Percentiles rank a stretch among this genome's conserved stretches.
Evolutionary conservation across 257 asterid species (phyloP).

Genomic region (Petunia axillaris): DNA sequence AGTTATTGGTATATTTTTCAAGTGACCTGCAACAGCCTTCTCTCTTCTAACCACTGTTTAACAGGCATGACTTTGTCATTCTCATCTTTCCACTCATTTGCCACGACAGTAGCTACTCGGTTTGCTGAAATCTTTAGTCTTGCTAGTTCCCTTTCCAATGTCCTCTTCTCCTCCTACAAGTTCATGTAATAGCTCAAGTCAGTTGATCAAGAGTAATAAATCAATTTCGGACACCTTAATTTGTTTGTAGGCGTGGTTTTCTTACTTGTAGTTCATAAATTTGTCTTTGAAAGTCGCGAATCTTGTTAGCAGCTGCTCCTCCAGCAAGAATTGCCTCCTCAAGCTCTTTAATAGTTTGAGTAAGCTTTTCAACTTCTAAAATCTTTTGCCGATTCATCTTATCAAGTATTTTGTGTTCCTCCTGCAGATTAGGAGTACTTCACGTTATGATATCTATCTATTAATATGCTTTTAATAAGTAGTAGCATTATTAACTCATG

Average conservation of each 20-base stretch:
- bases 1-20: background rate
- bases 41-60: constrained; percentile 94
- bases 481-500: constrained; percentile 22
- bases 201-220: constrained; percentile 2
- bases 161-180: constrained; percentile 82
- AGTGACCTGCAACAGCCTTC: constrained; percentile 70
- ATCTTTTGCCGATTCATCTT: constrained; percentile 77
- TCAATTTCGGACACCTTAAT: constrained; percentile 4
- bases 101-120: constrained; percentile 74
- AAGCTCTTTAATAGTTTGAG: constrained; percentile 76
- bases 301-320: constrained; percentile 77
- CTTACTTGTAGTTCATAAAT: constrained; percentile 69
- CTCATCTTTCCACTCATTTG: constrained; percentile 97
- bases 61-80: constrained; percentile 92
- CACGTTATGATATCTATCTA: background rate
- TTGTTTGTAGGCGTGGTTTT: background rate
- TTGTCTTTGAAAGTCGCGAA: constrained; percentile 69
- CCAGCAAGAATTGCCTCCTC: constrained; percentile 91
- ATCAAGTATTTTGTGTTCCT: constrained; percentile 82
- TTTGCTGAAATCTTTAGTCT: constrained; percentile 80
- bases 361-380: constrained; percentile 77
- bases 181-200: constrained; percentile 16
- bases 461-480: too few relatives aligned
- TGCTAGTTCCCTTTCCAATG: constrained; percentile 86
- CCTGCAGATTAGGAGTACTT: constrained; percentile 43